Base-by-base conservation (phyloP, 305 asterid species). In the Nicotiana rustica region DNA sequence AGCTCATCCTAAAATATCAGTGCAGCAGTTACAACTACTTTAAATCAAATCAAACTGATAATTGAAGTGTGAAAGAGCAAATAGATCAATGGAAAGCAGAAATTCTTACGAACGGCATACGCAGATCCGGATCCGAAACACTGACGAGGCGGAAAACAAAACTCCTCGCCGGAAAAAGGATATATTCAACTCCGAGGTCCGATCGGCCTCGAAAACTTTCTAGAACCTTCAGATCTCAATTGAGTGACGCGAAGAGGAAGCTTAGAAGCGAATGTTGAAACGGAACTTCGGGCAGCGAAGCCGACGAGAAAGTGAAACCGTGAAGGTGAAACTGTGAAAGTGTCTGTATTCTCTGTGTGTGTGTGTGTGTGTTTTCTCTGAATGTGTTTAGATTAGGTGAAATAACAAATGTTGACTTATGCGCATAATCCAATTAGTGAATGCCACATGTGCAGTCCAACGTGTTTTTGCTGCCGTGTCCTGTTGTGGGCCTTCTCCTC, bases 351-450 rank as follows among this genome's bases (percentile, higher is more conserved):
- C 36, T 25, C 1, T 47, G 1, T 73, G 61, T 12, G 38, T 21
- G 17, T 52, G 59, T 55, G n/a, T 12, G 2, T 55, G 0, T 44
- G 8, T 12, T 6, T 13, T 44, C 13, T 21, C 21, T 17, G 21
- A 12, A 21, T 6, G 61, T 6, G 49, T 6, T 38, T 69, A 12
- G 25, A 14, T 75, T 49, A 21, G 60, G 79, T 55, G 67, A 76
- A 76, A 76, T 31, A 55, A 31, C 80, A 76, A 55, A 76, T 76
- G 52, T 76, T 76, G 80, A 76, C 67, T 55, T 55, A 31, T 76
- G 67, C 31, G 31, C 1, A 31, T 17, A 8, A 1, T 31, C 80
- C 80, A 76, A 56, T 76, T 52, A 17, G 0, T 31, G 31, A 31
- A 29, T 31, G 80, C 66, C 80, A 55, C 67, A 0, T 76, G 1